Conservation (phyloP, 108 stramenopile genomes). For the Heterococcus sp. region DNA sequence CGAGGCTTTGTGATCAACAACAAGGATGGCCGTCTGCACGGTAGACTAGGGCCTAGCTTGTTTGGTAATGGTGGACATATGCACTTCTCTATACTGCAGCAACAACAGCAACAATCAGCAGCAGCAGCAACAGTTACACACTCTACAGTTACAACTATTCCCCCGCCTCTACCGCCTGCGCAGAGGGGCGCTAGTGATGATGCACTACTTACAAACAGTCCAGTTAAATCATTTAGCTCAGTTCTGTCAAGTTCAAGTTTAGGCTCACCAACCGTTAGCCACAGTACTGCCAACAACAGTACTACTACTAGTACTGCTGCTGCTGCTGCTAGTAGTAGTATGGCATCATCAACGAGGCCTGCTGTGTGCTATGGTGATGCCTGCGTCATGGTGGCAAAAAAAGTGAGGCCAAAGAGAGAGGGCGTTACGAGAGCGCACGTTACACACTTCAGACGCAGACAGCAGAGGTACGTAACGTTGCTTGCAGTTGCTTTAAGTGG, state of each 20-base stretch:
- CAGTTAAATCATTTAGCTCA: background rate
- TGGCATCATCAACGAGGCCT: background rate
- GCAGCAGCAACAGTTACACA: background rate
- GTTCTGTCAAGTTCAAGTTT: too few relatives aligned
- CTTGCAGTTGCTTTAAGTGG: too few relatives aligned
- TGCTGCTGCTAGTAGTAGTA: background rate
- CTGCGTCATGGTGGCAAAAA: constrained; percentile 27
- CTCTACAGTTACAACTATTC: background rate
- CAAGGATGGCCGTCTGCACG: constrained; percentile 39
- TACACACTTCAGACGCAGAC: constrained; percentile 20
- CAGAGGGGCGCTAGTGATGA: background rate
- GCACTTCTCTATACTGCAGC: constrained; percentile 8
- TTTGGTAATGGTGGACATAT: constrained; percentile 40
- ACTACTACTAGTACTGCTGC: too few relatives aligned
- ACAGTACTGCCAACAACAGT: too few relatives aligned
- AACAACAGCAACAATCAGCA: too few relatives aligned
- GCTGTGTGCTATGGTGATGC: constrained; percentile 21
- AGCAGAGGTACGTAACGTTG: constrained; percentile 13
- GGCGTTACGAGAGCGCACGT: constrained; percentile 14
- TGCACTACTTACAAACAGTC: background rate
- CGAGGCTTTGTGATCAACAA: constrained; percentile 37
- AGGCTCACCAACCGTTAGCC: too few relatives aligned
- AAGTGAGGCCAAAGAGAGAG: constrained; percentile 23
- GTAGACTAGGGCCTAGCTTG: constrained; percentile 17
- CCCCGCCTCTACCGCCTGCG: background rate